phyloP scores from a whole-genome alignment of 805 yeast genomes.

The Myxozyma neotropica region DNA sequence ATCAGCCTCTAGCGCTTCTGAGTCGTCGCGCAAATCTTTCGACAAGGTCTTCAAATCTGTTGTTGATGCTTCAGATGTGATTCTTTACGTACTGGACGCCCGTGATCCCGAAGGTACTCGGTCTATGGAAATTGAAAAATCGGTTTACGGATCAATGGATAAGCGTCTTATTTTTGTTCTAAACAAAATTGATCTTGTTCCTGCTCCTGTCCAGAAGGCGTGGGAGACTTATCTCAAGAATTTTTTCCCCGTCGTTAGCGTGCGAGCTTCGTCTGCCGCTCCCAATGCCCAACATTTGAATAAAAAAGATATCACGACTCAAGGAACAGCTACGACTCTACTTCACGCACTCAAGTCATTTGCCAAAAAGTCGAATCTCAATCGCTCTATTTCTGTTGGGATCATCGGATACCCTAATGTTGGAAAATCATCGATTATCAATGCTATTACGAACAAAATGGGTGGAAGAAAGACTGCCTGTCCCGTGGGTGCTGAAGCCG shows the following conservation, averaged over 20 bases:
- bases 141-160: conserved; percentile 63
- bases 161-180: conserved; percentile 83
- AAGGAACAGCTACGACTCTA: conserved; percentile 71
- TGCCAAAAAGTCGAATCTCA: conserved; percentile 79
- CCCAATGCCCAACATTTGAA: conserved; percentile 69
- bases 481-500: conserved; percentile 97
- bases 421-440: conserved; percentile 96
- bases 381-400: conserved; percentile 80
- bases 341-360: conserved; percentile 81
- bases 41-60: conserved; percentile 93
- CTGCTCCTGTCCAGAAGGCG: conserved; percentile 75
- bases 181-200: conserved; percentile 92
- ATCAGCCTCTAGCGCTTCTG: conserved; percentile 34
- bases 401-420: conserved; percentile 97
- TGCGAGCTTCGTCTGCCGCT: conserved; percentile 67
- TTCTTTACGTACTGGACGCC: conserved; percentile 92
- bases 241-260: conserved; percentile 89
- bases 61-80: conserved; percentile 88
- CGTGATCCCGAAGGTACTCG: conserved; percentile 96
- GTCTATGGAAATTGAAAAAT: conserved; percentile 87
- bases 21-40: conserved; percentile 66
- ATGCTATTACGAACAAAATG: conserved; percentile 82
- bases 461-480: conserved; percentile 62
- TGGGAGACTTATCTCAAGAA: conserved; percentile 82
- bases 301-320: conserved; percentile 66